phyloP scores from a whole-genome alignment of 805 yeast genomes.

The Starmerella cellae region DNA sequence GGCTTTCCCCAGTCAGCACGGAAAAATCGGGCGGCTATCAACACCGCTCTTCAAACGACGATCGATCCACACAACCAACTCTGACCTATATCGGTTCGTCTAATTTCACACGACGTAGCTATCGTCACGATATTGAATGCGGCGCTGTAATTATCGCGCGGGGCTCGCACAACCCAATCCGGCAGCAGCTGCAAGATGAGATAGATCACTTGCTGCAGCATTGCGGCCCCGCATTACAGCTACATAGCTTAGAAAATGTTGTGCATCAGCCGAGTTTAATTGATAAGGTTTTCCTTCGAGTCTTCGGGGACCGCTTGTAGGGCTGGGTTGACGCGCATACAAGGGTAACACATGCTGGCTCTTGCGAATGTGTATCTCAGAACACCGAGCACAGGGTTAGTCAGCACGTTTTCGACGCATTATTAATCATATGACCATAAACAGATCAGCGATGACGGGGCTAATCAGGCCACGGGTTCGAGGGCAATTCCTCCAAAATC shows the following conservation, averaged over 20 bases:
- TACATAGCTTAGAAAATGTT: no score
- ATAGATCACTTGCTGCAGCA: slow-evolving; percentile 1
- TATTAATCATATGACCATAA: no score
- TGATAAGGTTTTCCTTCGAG: slow-evolving; percentile 3
- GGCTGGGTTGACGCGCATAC: slow-evolving; percentile 9
- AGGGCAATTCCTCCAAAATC: no score
- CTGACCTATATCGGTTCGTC: slow-evolving; percentile 83
- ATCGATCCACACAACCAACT: slow-evolving; percentile 34
- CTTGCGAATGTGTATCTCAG: no score
- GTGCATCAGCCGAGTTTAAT: neutral
- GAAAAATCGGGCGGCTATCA: slow-evolving; percentile 22
- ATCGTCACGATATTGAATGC: slow-evolving; percentile 73
- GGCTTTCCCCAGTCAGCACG: slow-evolving; percentile 47
- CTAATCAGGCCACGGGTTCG: no score
- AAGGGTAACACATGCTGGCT: no score
- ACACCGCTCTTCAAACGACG: no score
- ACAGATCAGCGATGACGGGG: no score
- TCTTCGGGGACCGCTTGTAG: slow-evolving; percentile 19
- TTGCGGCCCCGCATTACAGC: slow-evolving; percentile 5
- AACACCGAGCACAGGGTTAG: no score
- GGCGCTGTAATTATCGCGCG: slow-evolving; percentile 66
- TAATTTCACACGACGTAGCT: slow-evolving; percentile 83
- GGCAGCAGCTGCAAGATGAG: slow-evolving; percentile 1
- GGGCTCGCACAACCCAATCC: neutral
- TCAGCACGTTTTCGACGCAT: no score